Base-by-base conservation (phyloP, 2,329 filamentous ascomycete species). In the Chalaropsis thielavioides region DNA sequence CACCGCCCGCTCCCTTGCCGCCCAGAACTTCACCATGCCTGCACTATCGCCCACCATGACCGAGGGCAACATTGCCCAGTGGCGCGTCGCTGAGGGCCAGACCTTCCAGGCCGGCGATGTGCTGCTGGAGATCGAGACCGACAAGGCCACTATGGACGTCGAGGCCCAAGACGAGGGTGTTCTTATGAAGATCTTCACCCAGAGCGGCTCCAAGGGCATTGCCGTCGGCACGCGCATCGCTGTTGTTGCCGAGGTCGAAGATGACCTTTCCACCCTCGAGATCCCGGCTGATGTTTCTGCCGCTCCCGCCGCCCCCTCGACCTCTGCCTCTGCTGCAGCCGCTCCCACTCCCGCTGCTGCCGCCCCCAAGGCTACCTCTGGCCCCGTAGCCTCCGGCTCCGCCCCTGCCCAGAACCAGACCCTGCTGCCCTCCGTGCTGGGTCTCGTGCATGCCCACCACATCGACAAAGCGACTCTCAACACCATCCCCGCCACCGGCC, bases 121-220 rank as follows among this genome's bases (percentile, higher is more conserved):
- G 40, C 81, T 95, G 62, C 84, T 95, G 67, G 90, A 95, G 76
- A 94, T 95, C 73, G 90, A 95, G 78, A 95, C 90, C 67, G 90
- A 95, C 76, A 95, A 95, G 80, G 90, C 90, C 65, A 89, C 89
- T 65, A 95, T 95, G 90, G 91, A 95, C 71, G 90, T 95, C 31
- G 91, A 95, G 79, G 90, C 90, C 49, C 90, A 94, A 77, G 90
- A 95, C 56, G 90, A 95, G 72, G 90, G 91, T 51, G 79, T 92
- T 70, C 77, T 95, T 75, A 85, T 91, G 73, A 95, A 94, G 80
- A 92, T 95, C 70, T 83, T 85, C 72, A 79, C 85, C 72, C 78
- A 78, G 54, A 87, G 91, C 72, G 89, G 89, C 64, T 81, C 81
- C 74, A 94, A 95, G 78, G 80, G 79, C 59, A 81, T 95, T 43